Percentiles rank a stretch among this genome's conserved stretches.
These are phyloP conservation scores for Umbilicus rupestris DNA, from an alignment of 164 flowering plant species.

Conservation along the genomic window DNA sequence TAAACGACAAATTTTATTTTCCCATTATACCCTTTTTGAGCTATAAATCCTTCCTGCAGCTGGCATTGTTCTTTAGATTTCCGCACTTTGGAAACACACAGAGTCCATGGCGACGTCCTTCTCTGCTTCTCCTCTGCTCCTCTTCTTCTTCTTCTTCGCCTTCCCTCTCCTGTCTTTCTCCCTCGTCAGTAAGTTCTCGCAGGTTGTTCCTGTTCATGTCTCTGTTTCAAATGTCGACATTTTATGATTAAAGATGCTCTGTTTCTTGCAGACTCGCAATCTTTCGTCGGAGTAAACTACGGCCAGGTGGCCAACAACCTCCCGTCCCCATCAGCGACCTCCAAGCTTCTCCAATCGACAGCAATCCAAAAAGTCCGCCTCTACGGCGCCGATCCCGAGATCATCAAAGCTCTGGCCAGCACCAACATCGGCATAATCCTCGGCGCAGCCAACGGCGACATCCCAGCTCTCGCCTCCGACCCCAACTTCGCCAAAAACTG, in stretches of 20 bases:
- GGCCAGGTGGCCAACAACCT: conserved; percentile 89
- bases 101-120: neutral
- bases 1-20: too few species aligned
- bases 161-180: neutral
- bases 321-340: conserved; percentile 65
- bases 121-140: neutral
- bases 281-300: conserved; percentile 78
- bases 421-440: conserved; percentile 69
- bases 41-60: too few species aligned
- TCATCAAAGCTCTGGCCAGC: conserved; percentile 67
- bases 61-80: too few species aligned
- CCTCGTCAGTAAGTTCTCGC: neutral
- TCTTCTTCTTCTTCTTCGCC: neutral
- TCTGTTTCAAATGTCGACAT: neutral
- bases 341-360: conserved; percentile 63
- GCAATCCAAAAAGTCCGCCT: conserved; percentile 58
- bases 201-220: neutral
- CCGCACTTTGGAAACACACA: too few species aligned
- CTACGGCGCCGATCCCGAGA: conserved; percentile 75
- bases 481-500: conserved; percentile 63
- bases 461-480: conserved; percentile 65
- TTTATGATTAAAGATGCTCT: neutral
- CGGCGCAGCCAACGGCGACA: conserved; percentile 68
- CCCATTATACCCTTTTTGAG: neutral
- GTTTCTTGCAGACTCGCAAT: conserved; percentile 42